Evolutionary conservation across 164 flowering plant species (phyloP), one percentile per base, ranked within the genome.

Genomic region (Chimonanthus praecox): DNA sequence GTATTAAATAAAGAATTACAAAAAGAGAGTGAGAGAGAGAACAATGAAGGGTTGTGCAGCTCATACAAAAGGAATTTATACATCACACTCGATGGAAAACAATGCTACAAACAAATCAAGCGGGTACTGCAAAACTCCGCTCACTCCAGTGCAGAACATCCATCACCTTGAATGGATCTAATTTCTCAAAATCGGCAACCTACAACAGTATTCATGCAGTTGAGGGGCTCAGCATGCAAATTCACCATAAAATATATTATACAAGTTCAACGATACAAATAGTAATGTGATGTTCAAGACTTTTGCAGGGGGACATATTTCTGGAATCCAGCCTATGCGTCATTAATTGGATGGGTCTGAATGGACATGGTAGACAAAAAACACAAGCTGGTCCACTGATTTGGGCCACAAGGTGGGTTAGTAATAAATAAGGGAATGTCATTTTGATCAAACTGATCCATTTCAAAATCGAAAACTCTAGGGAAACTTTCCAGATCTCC

Each of bases 121-220:
- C 89, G 68, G 97, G 93, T 80, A 94, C 77, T n/a, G 97, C 98
- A 79, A 87, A 94, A 83, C 98, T 94, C 72, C 18, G 61, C 74
- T 94, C 85, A 6, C 47, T 72, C 96, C 94, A 94, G 20, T 86
- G 85, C 15, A 92, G 87, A 79, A 90, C 88, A 80, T 92, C 98
- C 83, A 88, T 77, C 78, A 94, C 94, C 1, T 75, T 49, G 78
- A 97, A 94, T 47, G 81, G 74, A 80, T 92, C 98, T 49, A 86
- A 79, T 77, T 94, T 94, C 88, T 92, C 89, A 77, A 87, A 94
- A 67, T 92, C 89, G 49, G 94, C 97, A 78, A 94, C 94, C 98
- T 94, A 73, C 20, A 79, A 2, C 1, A 51, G 15, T 33, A 33
- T 18, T 20, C 18, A 54, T 73, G 18, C 51, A 45, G 54, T 67